Percentiles rank a stretch among this genome's conserved stretches.
These are phyloP conservation scores for Vanrija pseudolonga DNA, from an alignment of 1,284 basidiomycete genomes.

Conservation along the genomic window DNA sequence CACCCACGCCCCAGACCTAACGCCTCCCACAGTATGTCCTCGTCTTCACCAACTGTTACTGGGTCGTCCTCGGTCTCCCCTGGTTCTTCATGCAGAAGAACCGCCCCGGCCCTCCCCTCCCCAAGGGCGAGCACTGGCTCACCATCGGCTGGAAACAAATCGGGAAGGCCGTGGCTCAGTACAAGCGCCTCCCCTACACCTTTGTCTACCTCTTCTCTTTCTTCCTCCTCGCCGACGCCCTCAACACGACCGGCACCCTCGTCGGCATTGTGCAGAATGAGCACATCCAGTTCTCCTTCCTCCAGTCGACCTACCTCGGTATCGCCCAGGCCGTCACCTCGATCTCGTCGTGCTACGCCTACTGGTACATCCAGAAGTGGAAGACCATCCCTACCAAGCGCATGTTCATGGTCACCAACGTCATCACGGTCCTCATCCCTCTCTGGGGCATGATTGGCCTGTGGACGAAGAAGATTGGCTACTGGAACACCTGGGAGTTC, in stretches of 20 bases:
- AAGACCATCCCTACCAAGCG: constrained; percentile 58
- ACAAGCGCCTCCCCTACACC: constrained; percentile 57
- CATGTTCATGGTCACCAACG: constrained; percentile 64
- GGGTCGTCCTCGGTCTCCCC: constrained; percentile 68
- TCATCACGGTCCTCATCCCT: constrained; percentile 70
- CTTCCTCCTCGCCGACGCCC: constrained; percentile 60
- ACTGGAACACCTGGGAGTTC: constrained; percentile 79
- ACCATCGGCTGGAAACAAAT: constrained; percentile 82
- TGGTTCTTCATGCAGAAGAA: constrained; percentile 78
- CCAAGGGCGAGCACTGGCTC: constrained; percentile 65
- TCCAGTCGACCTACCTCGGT: constrained; percentile 72
- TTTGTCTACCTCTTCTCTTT: constrained; percentile 70
- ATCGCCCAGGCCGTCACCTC: constrained; percentile 68
- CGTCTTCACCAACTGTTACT: constrained; percentile 60
- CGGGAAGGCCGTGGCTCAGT: constrained; percentile 64
- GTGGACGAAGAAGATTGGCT: constrained; percentile 69
- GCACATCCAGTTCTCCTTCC: constrained; percentile 67
- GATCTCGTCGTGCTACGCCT: constrained; percentile 56
- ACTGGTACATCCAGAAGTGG: constrained; percentile 74
- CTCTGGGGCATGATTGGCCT: constrained; percentile 83
- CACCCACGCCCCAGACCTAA: background rate
- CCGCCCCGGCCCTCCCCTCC: constrained; percentile 66
- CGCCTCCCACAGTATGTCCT: constrained; percentile 11
- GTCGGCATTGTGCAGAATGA: constrained; percentile 59
- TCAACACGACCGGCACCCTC: constrained; percentile 26